Conservation (phyloP, 345 rosid species). For the Sapria himalayana region DNA sequence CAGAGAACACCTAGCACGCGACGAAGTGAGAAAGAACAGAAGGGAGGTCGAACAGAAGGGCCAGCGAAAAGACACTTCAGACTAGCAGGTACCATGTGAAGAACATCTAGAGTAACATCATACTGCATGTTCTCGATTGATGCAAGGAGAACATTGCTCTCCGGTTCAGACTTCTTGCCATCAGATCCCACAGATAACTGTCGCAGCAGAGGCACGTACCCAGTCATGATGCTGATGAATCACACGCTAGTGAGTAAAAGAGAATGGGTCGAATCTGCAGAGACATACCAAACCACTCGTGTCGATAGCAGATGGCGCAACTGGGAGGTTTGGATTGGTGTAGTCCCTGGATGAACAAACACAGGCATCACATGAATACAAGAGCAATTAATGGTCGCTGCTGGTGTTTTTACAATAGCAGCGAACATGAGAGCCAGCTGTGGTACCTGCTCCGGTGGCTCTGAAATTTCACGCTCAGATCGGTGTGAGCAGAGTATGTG, state of each 20-base stretch:
- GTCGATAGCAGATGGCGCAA: constrained; percentile 96
- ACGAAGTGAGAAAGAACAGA: not conserved
- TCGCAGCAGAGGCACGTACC: no score
- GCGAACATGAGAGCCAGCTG: no score
- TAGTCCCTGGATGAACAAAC: constrained; percentile 49
- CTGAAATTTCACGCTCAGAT: constrained; percentile 95
- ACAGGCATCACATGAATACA: not conserved
- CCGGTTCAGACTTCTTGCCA: constrained; percentile 91
- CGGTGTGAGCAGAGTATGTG: constrained; percentile 96
- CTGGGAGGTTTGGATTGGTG: constrained; percentile 84
- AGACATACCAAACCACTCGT: constrained; percentile 52
- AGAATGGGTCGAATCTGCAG: no score
- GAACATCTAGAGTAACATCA: constrained; percentile 88
- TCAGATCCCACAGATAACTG: constrained; percentile 64
- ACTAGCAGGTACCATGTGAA: constrained; percentile 50
- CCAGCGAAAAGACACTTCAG: not conserved
- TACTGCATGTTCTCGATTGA: constrained; percentile 99
- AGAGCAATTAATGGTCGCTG: not conserved
- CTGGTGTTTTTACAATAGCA: no score
- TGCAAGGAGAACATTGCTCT: constrained; percentile 96
- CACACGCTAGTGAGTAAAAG: no score
- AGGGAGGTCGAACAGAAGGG: constrained; percentile 1
- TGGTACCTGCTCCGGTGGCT: constrained; percentile 87
- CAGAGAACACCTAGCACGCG: constrained; percentile 51
- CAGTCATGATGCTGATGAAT: no score